Base-by-base conservation (phyloP, 106 monocot genomes). In the Apostasia shenzhenica region DNA sequence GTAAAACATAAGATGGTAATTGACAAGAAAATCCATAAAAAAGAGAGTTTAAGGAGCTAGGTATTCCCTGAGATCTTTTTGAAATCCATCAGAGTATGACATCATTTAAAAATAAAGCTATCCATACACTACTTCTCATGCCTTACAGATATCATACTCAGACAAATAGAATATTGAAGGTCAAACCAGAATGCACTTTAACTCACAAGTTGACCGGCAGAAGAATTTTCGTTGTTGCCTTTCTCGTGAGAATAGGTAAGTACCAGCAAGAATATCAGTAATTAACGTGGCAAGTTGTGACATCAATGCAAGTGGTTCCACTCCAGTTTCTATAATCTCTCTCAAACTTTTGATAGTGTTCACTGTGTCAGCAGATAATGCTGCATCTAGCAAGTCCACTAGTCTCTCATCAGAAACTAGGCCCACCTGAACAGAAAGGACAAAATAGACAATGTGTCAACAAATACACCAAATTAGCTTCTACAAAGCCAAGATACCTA, bases 181-280 rank as follows among this genome's bases (percentile, higher is more conserved):
- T 50, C 6, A 59, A 67, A 63, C 11, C 10, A 79, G 10, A 45
- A 69, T 45, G 57, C 44, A 42, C 50, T 57, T 74, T 45, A 11
- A 84, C 92, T 86, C 72, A 97, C 97, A 75, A 54, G 71, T 85
- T 50, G 54, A 56, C 10, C 71, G 80, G 41, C 73, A 79, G 48
- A 97, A 97, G 67, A 97, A 97, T 57, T 79, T 92, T 47, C 75
- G 78, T 1, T 73, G 77, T 26, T 66, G 72, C 59, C 82, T 92
- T 68, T 87, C 86, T 79, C 68, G 65, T 13, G 84, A 81, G 75
- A 89, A 89, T 60, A 84, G 49, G 75, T 84, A 83, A 45, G 83
- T 84, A 48, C 97, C 97, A 76, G 92, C 97, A 75, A 97, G 89
- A 70, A 97, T 89, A 82, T 97, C 97, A 73, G 97, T 97, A 48